Base-by-base conservation (phyloP, 352 stramenopile genomes). In the Pythium guiyangense region DNA sequence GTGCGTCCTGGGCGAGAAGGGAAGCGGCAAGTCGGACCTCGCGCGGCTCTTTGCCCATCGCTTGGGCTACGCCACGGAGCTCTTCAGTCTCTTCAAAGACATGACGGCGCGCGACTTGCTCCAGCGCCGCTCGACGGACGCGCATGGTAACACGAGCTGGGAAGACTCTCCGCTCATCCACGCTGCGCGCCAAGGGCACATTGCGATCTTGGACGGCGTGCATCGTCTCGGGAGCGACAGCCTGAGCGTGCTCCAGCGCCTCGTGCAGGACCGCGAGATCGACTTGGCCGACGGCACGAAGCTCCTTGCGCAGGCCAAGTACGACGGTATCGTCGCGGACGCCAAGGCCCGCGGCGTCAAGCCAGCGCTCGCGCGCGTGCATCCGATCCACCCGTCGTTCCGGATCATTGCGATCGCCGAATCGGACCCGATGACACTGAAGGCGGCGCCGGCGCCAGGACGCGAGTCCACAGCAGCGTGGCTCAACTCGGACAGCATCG, bases 41-140 rank as follows among this genome's bases (percentile, higher is more conserved):
- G 76, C 74, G 26, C 67, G 84, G 4, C 61, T 88, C 2, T 92
- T 91, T 68, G 74, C 77, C 31, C 58, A 81, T 35, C 74, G 70
- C 2, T 69, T 97, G 20, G 90, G 88, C 9, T 97, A 96, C 62
- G 68, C 76, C 20, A 82, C 84, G 6, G 84, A 98, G 58, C 63
- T 98, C 20, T 96, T 98, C 53, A 92, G 79, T 55, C 60, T 99
- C 9, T 96, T 97, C 62, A 88, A 92, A 54, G 96, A 99, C 58
- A 96, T 98, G 79, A 97, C 86, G 5, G 73, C 84, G 3, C 77
- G 94, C 26, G 94, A 98, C 79, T 79, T 98, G 9, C 70, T 98
- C 27, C 84, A 97, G 59, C 75, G 79, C 43, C 86, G 95, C 11
- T 86, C 72, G 14, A 98, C 93, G 2, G 88, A 97, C 52, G 69